A percentile compares a stretch with the other conserved stretches of the same genome.
Evolutionary conservation across 2,329 filamentous ascomycete genomes (phyloP).

Genomic region (Trichoderma endophyticum): DNA sequence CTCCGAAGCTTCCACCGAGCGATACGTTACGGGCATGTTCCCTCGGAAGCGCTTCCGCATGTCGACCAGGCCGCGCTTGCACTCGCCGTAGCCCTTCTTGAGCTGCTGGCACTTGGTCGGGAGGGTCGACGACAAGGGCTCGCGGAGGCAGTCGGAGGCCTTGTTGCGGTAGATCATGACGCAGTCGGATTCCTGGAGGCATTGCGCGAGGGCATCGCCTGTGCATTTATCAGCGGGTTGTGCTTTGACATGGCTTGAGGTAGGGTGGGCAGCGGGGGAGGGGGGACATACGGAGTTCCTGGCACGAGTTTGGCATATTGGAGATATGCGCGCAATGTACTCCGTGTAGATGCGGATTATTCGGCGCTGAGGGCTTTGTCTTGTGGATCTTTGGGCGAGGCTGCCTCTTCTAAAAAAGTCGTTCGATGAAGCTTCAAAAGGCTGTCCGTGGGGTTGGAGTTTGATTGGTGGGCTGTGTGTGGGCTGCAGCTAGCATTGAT

Average conservation of each 20-base stretch:
- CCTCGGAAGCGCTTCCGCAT: conserved; percentile 98
- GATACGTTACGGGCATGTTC: conserved; percentile 77
- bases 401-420: neutral
- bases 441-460: neutral
- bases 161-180: conserved; percentile 87
- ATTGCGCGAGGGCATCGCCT: conserved; percentile 91
- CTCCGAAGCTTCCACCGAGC: conserved; percentile 52
- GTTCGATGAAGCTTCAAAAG: neutral
- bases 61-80: conserved; percentile 93
- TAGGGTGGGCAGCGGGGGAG: neutral
- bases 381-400: neutral
- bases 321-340: conserved; percentile 18
- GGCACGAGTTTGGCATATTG: conserved; percentile 90
- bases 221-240: conserved; percentile 14
- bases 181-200: conserved; percentile 94
- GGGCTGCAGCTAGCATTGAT: neutral
- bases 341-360: neutral
- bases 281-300: conserved; percentile 78
- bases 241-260: neutral
- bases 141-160: conserved; percentile 82
- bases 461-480: conserved; percentile 6
- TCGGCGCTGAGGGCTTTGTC: neutral
- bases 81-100: conserved; percentile 88
- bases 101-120: conserved; percentile 89
- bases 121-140: conserved; percentile 75